Evolutionary conservation across 257 asterid genomes (phyloP).

Genomic region (Mitragyna speciosa): DNA sequence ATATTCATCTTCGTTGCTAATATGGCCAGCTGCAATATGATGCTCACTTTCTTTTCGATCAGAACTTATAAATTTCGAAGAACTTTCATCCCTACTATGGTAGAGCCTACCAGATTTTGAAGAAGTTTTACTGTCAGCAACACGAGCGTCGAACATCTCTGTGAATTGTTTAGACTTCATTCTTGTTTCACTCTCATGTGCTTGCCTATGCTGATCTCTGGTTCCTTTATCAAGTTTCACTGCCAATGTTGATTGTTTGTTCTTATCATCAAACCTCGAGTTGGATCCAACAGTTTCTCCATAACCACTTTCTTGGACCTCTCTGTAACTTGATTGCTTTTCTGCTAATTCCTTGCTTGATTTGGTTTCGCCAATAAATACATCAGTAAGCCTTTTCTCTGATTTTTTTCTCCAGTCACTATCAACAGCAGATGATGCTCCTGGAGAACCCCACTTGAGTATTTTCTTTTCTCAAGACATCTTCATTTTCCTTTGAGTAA

Average conservation of each 20-base stretch:
- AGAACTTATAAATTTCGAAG: conserved; percentile 37
- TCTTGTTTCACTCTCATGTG: conserved; percentile 45
- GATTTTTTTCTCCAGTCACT: conserved; percentile 72
- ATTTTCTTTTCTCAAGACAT: conserved; percentile 39
- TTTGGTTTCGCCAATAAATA: conserved; percentile 47
- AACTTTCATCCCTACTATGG: conserved; percentile 35
- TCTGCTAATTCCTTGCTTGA: conserved; percentile 38
- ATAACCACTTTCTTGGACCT: conserved; percentile 34
- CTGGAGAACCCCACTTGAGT: conserved; percentile 26
- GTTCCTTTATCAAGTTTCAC: conserved; percentile 36
- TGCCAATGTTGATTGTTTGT: conserved; percentile 32
- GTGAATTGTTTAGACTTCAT: conserved; percentile 54
- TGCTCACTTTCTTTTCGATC: conserved; percentile 40
- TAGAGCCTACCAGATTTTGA: conserved; percentile 37
- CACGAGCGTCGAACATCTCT: conserved; percentile 36
- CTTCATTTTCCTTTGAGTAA: conserved; percentile 39
- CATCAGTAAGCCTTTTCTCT: conserved; percentile 77
- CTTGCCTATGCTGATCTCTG: conserved; percentile 36
- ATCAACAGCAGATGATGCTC: conserved; percentile 45
- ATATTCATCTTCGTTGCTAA: conserved; percentile 48
- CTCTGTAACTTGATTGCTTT: conserved; percentile 35
- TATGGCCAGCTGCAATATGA: conserved; percentile 29
- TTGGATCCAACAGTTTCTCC: conserved; percentile 39
- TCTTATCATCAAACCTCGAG: conserved; percentile 41
- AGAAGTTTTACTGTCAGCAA: conserved; percentile 32